A percentile compares a stretch with the other conserved stretches of the same genome.
These are phyloP conservation scores for Aspergillus biplanus DNA, from an alignment of 495 filamentous ascomycete genomes.

Conservation along the genomic window DNA sequence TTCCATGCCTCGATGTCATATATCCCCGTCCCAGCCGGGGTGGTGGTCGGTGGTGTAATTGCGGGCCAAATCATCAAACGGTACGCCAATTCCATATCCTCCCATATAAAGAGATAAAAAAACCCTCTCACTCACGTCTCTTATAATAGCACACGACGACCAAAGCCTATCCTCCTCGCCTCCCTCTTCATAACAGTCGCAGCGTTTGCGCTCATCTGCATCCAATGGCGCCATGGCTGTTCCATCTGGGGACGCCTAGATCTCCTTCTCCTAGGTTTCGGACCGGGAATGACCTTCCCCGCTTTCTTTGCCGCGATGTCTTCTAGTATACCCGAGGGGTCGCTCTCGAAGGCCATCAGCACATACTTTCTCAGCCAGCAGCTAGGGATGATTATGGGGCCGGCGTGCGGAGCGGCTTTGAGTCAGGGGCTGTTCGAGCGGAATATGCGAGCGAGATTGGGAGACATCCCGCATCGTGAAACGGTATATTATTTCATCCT, in stretches of 20 bases:
- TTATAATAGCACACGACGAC: conserved; percentile 17
- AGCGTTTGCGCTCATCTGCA: conserved; percentile 27
- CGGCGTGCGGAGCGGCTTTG: conserved; percentile 28
- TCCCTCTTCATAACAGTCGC: conserved; percentile 21
- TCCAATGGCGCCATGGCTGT: conserved; percentile 34
- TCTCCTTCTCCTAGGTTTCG: conserved; percentile 29
- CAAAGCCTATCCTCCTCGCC: conserved; percentile 22
- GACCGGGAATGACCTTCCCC: conserved; percentile 32
- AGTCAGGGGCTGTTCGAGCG: conserved; percentile 28
- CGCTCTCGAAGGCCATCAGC: conserved; percentile 31
- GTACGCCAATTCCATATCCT: conserved; percentile 15
- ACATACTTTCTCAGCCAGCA: conserved; percentile 42
- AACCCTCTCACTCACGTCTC: too few relatives aligned
- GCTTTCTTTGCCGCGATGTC: conserved; percentile 40
- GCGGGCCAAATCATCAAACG: conserved; percentile 35
- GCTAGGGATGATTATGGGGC: conserved; percentile 39
- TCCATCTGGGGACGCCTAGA: conserved; percentile 26
- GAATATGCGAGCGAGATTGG: conserved; percentile 20
- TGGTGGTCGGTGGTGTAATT: conserved; percentile 27
- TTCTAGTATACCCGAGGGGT: conserved; percentile 24
- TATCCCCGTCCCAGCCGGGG: conserved; percentile 21
- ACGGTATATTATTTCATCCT: neutral
- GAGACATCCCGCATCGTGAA: conserved; percentile 3
- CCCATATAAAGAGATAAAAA: conserved; percentile 15
- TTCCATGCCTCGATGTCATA: conserved; percentile 21